Base-by-base conservation (phyloP, 2,329 filamentous ascomycete species). In the Sporothrix protearum region DNA sequence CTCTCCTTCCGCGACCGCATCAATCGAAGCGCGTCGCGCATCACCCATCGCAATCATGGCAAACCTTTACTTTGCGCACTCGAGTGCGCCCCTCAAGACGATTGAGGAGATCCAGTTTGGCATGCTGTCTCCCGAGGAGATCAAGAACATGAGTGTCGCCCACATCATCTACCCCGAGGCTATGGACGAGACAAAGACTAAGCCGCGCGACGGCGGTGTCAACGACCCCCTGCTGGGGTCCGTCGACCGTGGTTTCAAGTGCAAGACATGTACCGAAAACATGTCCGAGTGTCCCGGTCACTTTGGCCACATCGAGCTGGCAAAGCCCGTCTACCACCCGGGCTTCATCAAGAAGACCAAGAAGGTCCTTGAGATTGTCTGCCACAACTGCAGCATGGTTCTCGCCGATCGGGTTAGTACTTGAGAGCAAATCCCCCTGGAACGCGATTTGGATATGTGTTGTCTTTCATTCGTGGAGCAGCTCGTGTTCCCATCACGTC, bases 51-150 rank as follows among this genome's bases (percentile, higher is more conserved):
- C 59, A 80, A 92, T 79, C 79, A 97, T 99, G 96, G 88, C 95
- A 85, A 97, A 96, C 84, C 90, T 95, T 76, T 91, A 91, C 81
- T 97, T 97, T 80, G 87, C 91, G 79, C 93, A 94, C 83, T 97
- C 93, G 81, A 94, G 92, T 88, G 94, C 92, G 88, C 94, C 94
- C 82, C 88, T 98, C 88, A 95, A 96, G 86, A 97, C 92, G 76
- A 94, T 99, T 78, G 91, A 97, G 87, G 96, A 99, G 87, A 97
- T 99, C 78, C 96, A 99, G 86, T 99, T 99, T 80, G 96, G 96
- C 80, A 88, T 99, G 80, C 89, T 99, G 82, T 97, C 96, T 47
- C 96, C 96, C 33, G 96, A 99, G 81, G 96, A 99, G 85, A 97
- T 98, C 83, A 98, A 99, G 86, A 94, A 92, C 78, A 96, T 98